Conservation (phyloP, 1,139 yeast genomes). For the Geotrichum carabidarum region DNA sequence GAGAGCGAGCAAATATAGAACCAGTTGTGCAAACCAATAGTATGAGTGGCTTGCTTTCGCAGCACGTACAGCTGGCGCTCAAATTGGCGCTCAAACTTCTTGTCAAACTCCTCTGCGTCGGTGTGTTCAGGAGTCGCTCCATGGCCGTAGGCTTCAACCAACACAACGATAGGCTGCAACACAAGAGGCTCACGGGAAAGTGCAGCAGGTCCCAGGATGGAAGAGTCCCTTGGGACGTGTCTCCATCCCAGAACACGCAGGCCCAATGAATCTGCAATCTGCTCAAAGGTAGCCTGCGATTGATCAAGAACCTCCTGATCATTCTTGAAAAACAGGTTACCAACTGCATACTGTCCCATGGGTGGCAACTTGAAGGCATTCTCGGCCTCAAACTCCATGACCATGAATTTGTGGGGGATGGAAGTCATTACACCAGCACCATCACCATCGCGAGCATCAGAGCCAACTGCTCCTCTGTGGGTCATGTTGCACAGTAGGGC, state of each 20-base stretch:
- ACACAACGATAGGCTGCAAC: conserved; percentile 80
- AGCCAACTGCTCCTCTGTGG: conserved; percentile 94
- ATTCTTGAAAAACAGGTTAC: conserved; percentile 86
- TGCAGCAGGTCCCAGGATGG: conserved; percentile 92
- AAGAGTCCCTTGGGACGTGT: conserved; percentile 88
- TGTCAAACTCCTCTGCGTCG: conserved; percentile 49
- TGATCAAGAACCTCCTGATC: conserved; percentile 60
- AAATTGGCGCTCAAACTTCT: conserved; percentile 56
- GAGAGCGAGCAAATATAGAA: conserved; percentile 92
- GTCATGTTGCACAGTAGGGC: conserved; percentile 92
- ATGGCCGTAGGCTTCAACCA: conserved; percentile 51
- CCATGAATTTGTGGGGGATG: conserved; percentile 82
- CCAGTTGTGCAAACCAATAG: conserved; percentile 94
- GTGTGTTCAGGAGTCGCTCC: conserved; percentile 30
- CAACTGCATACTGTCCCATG: conserved; percentile 87
- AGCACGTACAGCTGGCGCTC: conserved; percentile 79
- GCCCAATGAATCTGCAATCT: conserved; percentile 69
- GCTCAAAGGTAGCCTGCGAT: conserved; percentile 71
- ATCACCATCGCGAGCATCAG: conserved; percentile 95
- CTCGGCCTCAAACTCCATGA: conserved; percentile 63
- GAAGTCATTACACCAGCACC: conserved; percentile 97
- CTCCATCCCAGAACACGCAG: conserved; percentile 91
- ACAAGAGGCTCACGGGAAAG: conserved; percentile 86
- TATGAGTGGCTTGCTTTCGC: conserved; percentile 83
- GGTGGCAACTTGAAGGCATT: conserved; percentile 60